Evolutionary conservation across 2,329 filamentous ascomycete species (phyloP).

Genomic region (Thyridium curvatum): DNA sequence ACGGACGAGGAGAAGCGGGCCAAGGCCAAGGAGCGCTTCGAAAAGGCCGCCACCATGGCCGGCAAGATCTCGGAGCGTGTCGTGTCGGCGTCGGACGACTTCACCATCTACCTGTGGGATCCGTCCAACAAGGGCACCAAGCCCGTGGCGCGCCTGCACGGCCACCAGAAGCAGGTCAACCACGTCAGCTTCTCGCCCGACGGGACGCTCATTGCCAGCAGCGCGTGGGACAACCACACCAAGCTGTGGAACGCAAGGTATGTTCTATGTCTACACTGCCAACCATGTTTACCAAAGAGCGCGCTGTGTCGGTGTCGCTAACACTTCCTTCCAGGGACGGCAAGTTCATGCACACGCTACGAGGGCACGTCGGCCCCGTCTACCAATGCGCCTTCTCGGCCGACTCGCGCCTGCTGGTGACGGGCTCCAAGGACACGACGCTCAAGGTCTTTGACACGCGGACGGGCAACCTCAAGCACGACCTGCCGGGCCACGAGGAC

Average conservation of each 20-base stretch:
- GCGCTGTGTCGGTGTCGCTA: no score
- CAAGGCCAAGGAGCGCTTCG: slow-evolving; percentile 76
- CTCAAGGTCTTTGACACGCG: slow-evolving; percentile 92
- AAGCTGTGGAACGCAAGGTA: slow-evolving; percentile 83
- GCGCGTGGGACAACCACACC: slow-evolving; percentile 89
- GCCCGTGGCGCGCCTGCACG: slow-evolving; percentile 80
- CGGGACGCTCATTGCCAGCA: slow-evolving; percentile 78
- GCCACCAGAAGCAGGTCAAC: slow-evolving; percentile 95
- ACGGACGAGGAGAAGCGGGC: slow-evolving; percentile 63
- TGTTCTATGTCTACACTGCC: slow-evolving; percentile 31
- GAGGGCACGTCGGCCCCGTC: slow-evolving; percentile 83
- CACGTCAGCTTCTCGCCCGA: slow-evolving; percentile 93
- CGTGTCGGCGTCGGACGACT: slow-evolving; percentile 82
- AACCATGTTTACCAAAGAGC: no score
- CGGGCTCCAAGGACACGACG: slow-evolving; percentile 85
- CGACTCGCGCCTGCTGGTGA: slow-evolving; percentile 83
- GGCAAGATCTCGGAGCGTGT: slow-evolving; percentile 76
- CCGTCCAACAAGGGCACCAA: slow-evolving; percentile 68
- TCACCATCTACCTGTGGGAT: slow-evolving; percentile 95
- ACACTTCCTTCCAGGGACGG: slow-evolving; percentile 39
- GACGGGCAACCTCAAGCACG: slow-evolving; percentile 70
- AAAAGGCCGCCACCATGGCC: slow-evolving; percentile 73
- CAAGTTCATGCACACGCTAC: slow-evolving; percentile 79
- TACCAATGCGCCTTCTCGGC: slow-evolving; percentile 92
- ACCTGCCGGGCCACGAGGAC: slow-evolving; percentile 85